Evolutionary conservation across 345 rosid species (phyloP).

Genomic region (Acer yangbiense): DNA sequence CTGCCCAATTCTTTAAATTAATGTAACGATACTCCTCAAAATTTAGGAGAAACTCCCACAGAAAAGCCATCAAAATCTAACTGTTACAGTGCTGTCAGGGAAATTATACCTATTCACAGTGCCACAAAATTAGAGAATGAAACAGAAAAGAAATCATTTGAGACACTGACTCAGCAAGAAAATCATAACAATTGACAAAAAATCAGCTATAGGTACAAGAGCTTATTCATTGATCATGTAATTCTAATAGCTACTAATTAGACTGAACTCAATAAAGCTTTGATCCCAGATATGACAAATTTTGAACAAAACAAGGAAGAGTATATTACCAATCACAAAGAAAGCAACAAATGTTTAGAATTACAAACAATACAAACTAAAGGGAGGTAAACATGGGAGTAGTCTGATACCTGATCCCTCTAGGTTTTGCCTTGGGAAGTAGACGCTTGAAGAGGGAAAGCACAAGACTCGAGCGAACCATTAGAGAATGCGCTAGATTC

Average conservation of each 20-base stretch:
- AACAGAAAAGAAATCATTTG: not conserved
- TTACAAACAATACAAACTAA: not conserved
- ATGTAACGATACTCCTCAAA: not conserved
- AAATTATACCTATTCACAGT: not conserved
- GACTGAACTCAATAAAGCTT: not conserved
- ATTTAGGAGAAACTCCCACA: not conserved
- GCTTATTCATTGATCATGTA: not conserved
- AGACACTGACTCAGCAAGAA: not conserved
- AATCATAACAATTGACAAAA: not conserved
- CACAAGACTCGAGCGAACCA: conserved; percentile 7
- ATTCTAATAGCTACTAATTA: not conserved
- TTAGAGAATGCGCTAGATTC: conserved; percentile 14
- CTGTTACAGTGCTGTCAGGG: not conserved
- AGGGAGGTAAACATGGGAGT: not conserved
- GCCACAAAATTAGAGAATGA: not conserved
- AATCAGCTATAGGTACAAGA: not conserved
- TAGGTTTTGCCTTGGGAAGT: conserved; percentile 2
- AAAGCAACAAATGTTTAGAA: not conserved
- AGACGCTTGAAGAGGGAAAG: conserved; percentile 15
- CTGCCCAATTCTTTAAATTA: not conserved
- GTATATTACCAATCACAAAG: not conserved
- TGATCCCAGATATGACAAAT: not conserved
- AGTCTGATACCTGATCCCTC: conserved; percentile 8
- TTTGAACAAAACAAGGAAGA: not conserved
- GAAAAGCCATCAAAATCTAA: not conserved